Base-by-base conservation (phyloP, 176 grass and related monocot species). In the Musa acuminata region DNA sequence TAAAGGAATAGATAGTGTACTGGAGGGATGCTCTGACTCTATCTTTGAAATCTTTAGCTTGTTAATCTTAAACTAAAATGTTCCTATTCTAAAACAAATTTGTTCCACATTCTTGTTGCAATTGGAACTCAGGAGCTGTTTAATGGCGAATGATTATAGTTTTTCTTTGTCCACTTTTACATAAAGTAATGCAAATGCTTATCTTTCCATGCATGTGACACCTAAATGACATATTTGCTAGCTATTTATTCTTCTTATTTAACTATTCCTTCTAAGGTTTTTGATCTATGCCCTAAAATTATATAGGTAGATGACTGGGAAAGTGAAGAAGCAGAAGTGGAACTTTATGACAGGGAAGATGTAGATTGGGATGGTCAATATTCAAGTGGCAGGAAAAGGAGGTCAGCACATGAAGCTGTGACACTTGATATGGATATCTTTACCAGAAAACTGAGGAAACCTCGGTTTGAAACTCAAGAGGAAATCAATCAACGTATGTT, bases 291-390 rank as follows among this genome's bases (percentile, higher is more conserved):
- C 1, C 9, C 20, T 51, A 27, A 8, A 13, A 52, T 64, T 50
- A 21, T 80, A 35, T 49, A 99, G 95, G 77, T 99, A 53, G 88
- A 91, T 87, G 95, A 99, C 51, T 99, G 95, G 90, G 95, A 89
- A 77, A 99, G 86, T 80, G 95, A 99, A 85, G 91, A 87, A 67
- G 86, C 86, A 64, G 87, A 93, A 57, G 92, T 87, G 73, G 95
- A 94, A 27, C 63, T 87, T 54, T 99, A 94, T 82, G 95, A 99
- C 82, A 88, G 89, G 69, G 95, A 89, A 71, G 95, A 99, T 79
- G 95, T 94, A n/a, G 95, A 99, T 80, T 99, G 95, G 91, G 95
- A 94, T 64, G 91, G 95, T 0, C 95, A 99, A 69, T 99, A 94
- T 79, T 99, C 95, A 73, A 99, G 95, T 79, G 95, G 95, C 79